Evolutionary conservation across 2,329 filamentous ascomycete species (phyloP), one percentile per base, ranked within the genome.

Genomic region (Colletotrichum eremochloae): DNA sequence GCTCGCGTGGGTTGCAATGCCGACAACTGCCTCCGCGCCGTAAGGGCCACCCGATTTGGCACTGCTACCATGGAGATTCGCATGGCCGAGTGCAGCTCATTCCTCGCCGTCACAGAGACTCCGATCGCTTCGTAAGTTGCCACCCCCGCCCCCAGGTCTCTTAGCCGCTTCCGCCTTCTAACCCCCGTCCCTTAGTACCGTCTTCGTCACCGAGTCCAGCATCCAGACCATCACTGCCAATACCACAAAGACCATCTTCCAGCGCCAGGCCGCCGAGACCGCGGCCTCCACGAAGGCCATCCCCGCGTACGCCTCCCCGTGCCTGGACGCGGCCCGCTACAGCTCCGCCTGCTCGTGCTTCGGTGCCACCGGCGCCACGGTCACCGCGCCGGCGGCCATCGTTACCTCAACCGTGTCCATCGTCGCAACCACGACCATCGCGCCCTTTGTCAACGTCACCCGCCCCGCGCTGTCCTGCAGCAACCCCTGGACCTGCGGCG

Each of bases 201-300:
- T 69, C 33, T 72, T 33, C 9, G 48, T 73, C 33, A 73, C 71
- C 56, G 67, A 71, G 46, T 58, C 42, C 20, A 67, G 53, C 56
- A 31, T 60, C n/a, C 62, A 53, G 12, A 71, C 71, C 29, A 24
- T 67, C 29, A 63, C 68, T 2, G 44, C 24, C 24, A 73, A 71
- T 56, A 18, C 33, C 40, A 71, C 68, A 20, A 61, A 24, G 29
- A 71, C 60, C 8, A 11, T 71, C 50, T 31, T 52, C 44, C 67
- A 66, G 18, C 78, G 80, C 60, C 79, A 78, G 66, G 79, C 77
- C 57, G 80, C 79, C 33, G 73, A 78, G 52, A 63, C 74, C n/a
- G 77, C 81, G 66, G 91, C 80, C 74, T 87, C 89, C 71, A 91
- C 46, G 76, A 89, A 79, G 74, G 82, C 86, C 87, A 90, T 91